Conservation (phyloP, 176 grass and related monocot genomes). For the Oryza coarctata region DNA sequence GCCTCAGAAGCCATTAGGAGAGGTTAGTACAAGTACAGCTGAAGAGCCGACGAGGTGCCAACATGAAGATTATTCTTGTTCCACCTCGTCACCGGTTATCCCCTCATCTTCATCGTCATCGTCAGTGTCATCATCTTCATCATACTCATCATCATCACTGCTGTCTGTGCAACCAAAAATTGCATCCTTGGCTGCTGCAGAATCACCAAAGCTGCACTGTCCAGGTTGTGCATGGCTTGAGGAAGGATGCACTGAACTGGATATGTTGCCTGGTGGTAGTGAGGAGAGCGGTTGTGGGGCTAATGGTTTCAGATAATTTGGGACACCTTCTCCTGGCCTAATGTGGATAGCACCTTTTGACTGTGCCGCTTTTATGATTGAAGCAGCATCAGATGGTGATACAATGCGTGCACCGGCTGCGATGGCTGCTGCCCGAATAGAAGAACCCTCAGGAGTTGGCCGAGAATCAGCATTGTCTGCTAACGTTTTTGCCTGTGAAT, state of each 20-base stretch:
- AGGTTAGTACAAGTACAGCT: conserved; percentile 39
- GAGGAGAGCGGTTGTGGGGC: conserved; percentile 28
- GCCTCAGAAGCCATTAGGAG: conserved; percentile 38
- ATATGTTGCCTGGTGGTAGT: neutral
- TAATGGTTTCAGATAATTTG: conserved; percentile 46
- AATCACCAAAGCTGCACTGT: conserved; percentile 33
- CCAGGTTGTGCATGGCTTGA: conserved; percentile 3
- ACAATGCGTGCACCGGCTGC: conserved; percentile 56
- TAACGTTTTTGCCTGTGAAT: conserved; percentile 17
- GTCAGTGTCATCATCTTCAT: conserved; percentile 33
- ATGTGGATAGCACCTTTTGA: conserved; percentile 53
- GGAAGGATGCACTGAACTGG: conserved; percentile 27
- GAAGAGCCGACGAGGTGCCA: neutral
- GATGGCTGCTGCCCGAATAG: conserved; percentile 59
- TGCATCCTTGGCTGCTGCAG: conserved; percentile 37
- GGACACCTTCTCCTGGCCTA: conserved; percentile 45
- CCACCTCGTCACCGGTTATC: conserved; percentile 34
- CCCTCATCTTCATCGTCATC: conserved; percentile 22
- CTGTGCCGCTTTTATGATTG: conserved; percentile 57
- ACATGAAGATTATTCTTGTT: conserved; percentile 35
- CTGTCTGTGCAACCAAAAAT: conserved; percentile 51
- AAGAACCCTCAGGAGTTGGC: conserved; percentile 30
- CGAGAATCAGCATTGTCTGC: conserved; percentile 18
- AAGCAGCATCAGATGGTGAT: conserved; percentile 56
- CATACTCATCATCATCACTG: conserved; percentile 35